These are phyloP conservation scores for Penicillium olsonii DNA, from an alignment of 2,329 filamentous ascomycete species.

Conservation along the genomic window DNA sequence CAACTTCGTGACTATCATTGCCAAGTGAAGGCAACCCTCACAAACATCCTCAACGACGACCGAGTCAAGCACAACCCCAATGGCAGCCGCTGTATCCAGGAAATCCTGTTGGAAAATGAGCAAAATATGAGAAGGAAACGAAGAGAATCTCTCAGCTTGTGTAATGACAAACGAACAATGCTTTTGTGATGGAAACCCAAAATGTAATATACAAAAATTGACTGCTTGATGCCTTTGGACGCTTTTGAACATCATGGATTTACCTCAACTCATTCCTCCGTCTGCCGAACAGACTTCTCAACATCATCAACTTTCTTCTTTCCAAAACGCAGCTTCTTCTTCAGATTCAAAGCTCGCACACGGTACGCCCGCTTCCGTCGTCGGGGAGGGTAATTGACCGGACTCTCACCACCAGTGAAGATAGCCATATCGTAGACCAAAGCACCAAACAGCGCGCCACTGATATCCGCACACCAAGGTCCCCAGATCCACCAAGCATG, in stretches of 20 bases:
- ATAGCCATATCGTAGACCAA: slow-evolving; percentile 39
- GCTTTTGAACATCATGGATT: no score
- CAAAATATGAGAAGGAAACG: slow-evolving; percentile 48
- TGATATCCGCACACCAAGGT: slow-evolving; percentile 36
- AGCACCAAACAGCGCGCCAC: slow-evolving; percentile 34
- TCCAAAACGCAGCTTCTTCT: slow-evolving; percentile 17
- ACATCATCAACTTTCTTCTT: slow-evolving; percentile 20
- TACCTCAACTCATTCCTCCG: not conserved
- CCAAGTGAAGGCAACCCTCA: slow-evolving; percentile 59
- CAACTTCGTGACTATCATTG: slow-evolving; percentile 15
- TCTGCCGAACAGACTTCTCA: slow-evolving; percentile 15
- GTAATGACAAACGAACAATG: not conserved
- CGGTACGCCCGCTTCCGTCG: slow-evolving; percentile 37
- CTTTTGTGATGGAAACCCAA: not conserved
- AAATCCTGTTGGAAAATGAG: slow-evolving; percentile 62
- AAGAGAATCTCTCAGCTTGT: slow-evolving; percentile 1
- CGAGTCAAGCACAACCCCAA: slow-evolving; percentile 53
- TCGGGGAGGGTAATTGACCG: slow-evolving; percentile 46
- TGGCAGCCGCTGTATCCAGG: slow-evolving; percentile 62
- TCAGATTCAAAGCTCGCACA: slow-evolving; percentile 31
- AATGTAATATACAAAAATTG: not conserved
- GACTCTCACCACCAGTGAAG: slow-evolving; percentile 42
- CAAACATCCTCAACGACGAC: slow-evolving; percentile 63
- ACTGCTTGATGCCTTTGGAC: not conserved
- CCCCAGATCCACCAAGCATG: slow-evolving; percentile 41